phyloP scores from a whole-genome alignment of 805 yeast species.

The baker's yeast (Saccharomyces cerevisiae) region DNA sequence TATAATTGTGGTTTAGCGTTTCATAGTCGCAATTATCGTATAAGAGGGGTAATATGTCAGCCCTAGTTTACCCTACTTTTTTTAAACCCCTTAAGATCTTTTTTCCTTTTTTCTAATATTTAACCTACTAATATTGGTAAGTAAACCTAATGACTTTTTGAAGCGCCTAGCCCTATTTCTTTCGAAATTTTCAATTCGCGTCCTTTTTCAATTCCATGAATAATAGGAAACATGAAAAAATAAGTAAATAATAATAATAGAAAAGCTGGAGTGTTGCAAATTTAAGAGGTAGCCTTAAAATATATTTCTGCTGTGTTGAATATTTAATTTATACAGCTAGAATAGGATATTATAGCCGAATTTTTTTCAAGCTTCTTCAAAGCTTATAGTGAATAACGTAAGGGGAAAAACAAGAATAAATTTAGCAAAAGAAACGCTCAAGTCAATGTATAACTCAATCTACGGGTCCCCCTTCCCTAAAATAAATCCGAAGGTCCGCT shows the following conservation, averaged over 20 bases:
- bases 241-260: not conserved
- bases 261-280: not conserved
- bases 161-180: not conserved
- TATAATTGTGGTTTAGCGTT: not conserved
- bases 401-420: not conserved
- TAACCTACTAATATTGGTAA: not conserved
- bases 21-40: not conserved
- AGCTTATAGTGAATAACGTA: not conserved
- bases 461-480: constrained; percentile 57
- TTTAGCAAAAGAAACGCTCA: not conserved
- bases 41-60: not conserved
- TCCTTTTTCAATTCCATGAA: not conserved
- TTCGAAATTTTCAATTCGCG: not conserved
- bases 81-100: not conserved
- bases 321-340: not conserved
- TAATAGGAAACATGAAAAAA: not conserved
- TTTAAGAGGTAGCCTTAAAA: not conserved
- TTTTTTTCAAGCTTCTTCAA: not conserved
- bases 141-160: not conserved
- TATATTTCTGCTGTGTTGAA: not conserved
- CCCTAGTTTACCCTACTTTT: not conserved
- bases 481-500: constrained; percentile 50
- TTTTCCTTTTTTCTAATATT: not conserved
- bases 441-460: constrained; percentile 19
- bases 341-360: not conserved